Base-by-base conservation (phyloP, 2,329 filamentous ascomycete species). In the Xylaria sp. region DNA sequence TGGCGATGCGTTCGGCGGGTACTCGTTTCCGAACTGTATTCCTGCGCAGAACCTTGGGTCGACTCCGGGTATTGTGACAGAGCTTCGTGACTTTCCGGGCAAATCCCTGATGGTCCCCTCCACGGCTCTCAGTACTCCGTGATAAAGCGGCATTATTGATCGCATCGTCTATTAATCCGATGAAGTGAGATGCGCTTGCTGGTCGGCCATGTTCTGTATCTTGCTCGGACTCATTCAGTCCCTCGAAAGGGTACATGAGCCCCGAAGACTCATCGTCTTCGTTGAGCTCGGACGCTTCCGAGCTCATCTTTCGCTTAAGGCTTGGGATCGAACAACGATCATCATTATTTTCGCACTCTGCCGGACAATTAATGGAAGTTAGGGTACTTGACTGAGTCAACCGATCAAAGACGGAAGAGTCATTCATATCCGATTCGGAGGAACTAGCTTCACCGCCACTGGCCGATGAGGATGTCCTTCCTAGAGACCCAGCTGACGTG, bases 81-180 rank as follows among this genome's bases (percentile, higher is more conserved):
- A 63, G 55, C 34, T 53, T 59, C 30, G 52, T 57, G 30, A 59
- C 50, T n/a, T 55, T 55, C n/a, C 48, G 57, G 11, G 54, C 44
- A 37, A 59, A 58, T 42, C 59, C 62, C 39, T 35, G 55, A 18
- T 55, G 50, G 18, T 16, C 34, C 35, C 18, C 18, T 18, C 9
- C 4, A 2, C 39, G 42, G 10, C 16, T 7, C 16, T 58, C 52
- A 9, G 46, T 9, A 23, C 13, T 52, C 23, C 6, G 44, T 48
- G 52, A 16, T 49, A 48, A 35, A 1, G 54, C 11, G 3, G n/a
- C 11, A 16, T 56, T 18, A 1, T 46, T 18, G 13, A 34, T 42
- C 10, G 30, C 13, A 30, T 57, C 57, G 5, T 5, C n/a, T 16
- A 16, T 47, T 9, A 37, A 30, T 47, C 10, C 16, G 39, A 16